Base-by-base conservation (phyloP, 2,329 filamentous ascomycete genomes). In the Cercospora zeae-maydis region DNA sequence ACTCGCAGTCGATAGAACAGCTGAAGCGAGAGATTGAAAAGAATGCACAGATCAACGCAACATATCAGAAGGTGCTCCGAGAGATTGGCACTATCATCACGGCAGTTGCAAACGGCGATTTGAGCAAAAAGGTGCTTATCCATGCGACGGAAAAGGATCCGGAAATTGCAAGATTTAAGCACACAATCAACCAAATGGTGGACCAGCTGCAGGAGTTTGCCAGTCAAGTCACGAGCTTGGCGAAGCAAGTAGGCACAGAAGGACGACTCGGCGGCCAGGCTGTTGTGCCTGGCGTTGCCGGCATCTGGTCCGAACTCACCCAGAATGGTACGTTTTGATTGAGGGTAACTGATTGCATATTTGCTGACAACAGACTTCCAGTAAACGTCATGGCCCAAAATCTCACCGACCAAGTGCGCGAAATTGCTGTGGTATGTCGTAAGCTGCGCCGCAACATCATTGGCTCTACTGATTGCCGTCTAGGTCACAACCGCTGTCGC, bases 371-470 rank as follows among this genome's bases (percentile, higher is more conserved):
- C 13, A 61, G 45, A 27, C 6, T 27, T 27, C 9, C 68, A 82
- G 93, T 99, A 78, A 99, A 99, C 78, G 90, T 93, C 70, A 98
- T 99, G 93, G 93, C 93, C 74, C 96, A 95, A 84, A 99, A 98
- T 76, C 81, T 99, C 71, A 98, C 93, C 2, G 96, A 95, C 4
- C 93, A 99, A 81, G 95, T 99, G 75, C 89, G 93, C 80, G 93
- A 97, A 78, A 99, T 99, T 71, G 95, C 93, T 66, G 92, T 93
- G 73, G 54, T 57, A 57, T 14, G 54, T 39, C 27, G 24, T 19
- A 34, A 14, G 30, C 14, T 2, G 9, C 33, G 49, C 30, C 27
- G n/a, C 14, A 21, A 9, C 9, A 19, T 16, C 21, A 45, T 6
- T 9, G 42, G 36, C 21, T 14, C 10, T 24, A 13, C 31, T 33